Evolutionary conservation across 495 filamentous ascomycete species (phyloP), one percentile per base, ranked within the genome.

Genomic region (Ramalina intermedia): DNA sequence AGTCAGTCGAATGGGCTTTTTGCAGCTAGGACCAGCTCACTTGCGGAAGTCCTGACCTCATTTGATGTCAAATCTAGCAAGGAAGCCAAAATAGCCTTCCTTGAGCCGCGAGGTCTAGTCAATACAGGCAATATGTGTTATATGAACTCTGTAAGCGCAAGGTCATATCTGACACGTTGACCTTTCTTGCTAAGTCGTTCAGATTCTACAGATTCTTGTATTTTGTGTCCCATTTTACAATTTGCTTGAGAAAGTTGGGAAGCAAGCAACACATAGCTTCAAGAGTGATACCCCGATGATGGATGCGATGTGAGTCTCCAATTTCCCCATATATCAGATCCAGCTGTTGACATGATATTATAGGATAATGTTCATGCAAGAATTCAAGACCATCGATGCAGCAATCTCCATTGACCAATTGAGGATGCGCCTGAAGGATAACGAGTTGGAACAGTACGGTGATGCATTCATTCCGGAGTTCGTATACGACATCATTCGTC

Each of bases 101-200:
- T 98, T 5, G 86, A 96, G 62, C 91, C 91, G n/a, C 74, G 93
- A 43, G 91, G 91, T 4, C 75, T 98, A 56, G 81, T 95, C 41
- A 98, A 98, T 64, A 93, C 89, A 40, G 91, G 91, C 7, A 98
- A 98, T 60, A 91, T 96, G 88, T 98, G 91, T 67, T 98, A 96
- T 69, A 96, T 98, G 93, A 98, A 96, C 69, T 94, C 91, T 41
- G 91, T 96, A 74, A 69, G 86, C 65, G 21, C 38, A 27, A 21
- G 9, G 44, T 50, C 29, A 7, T 29, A 27, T 47, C 6, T 47
- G 26, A 41, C 8, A 13, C 18, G 37, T 24, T 16, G 20, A 9
- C 9, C 23, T 2, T 5, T 21, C 37, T 6, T 54, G 7, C 39
- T 41, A 9, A 36, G 23, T 27, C 39, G 49, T 24, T 59, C 50